These are phyloP conservation scores for Panaeolus cyanescens DNA, from an alignment of 768 basidiomycete species.

Conservation along the genomic window DNA sequence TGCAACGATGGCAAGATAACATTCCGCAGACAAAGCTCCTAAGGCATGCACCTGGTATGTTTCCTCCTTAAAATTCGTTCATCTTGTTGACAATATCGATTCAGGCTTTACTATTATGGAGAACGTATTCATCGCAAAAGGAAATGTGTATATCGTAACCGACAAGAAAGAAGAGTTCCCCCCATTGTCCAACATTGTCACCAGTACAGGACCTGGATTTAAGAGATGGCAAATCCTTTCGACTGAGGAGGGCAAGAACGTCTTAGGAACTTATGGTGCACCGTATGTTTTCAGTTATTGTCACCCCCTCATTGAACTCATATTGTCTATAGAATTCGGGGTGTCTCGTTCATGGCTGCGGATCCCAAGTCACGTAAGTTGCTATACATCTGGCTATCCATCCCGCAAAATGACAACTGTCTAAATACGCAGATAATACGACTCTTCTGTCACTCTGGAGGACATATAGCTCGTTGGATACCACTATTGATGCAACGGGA, in stretches of 20 bases:
- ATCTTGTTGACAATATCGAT: not conserved
- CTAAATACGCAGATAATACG: conserved; percentile 52
- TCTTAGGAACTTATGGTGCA: conserved; percentile 55
- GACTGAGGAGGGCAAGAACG: conserved; percentile 43
- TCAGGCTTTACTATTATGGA: conserved; percentile 87
- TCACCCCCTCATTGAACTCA: not conserved
- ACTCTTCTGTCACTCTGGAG: conserved; percentile 80
- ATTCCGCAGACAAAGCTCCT: conserved; percentile 58
- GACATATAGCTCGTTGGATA: conserved; percentile 67
- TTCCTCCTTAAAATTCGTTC: conserved; percentile 11
- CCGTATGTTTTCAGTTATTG: conserved; percentile 35
- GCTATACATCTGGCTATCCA: not conserved
- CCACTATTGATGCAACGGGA: conserved; percentile 41
- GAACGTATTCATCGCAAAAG: conserved; percentile 74
- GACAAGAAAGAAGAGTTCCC: conserved; percentile 69
- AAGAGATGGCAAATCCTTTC: conserved; percentile 65
- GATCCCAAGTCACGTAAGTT: conserved; percentile 53
- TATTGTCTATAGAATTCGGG: conserved; percentile 50
- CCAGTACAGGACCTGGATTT: conserved; percentile 36
- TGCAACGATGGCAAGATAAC: conserved; percentile 55
- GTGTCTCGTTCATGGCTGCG: conserved; percentile 68
- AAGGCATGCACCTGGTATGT: conserved; percentile 66
- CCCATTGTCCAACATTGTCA: conserved; percentile 48
- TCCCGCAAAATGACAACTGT: conserved; percentile 2
- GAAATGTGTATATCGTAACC: conserved; percentile 73